A percentile compares a stretch with the other conserved stretches of the same genome.
Evolutionary conservation across 805 yeast species (phyloP).

Genomic region (Starmerella kuoi): DNA sequence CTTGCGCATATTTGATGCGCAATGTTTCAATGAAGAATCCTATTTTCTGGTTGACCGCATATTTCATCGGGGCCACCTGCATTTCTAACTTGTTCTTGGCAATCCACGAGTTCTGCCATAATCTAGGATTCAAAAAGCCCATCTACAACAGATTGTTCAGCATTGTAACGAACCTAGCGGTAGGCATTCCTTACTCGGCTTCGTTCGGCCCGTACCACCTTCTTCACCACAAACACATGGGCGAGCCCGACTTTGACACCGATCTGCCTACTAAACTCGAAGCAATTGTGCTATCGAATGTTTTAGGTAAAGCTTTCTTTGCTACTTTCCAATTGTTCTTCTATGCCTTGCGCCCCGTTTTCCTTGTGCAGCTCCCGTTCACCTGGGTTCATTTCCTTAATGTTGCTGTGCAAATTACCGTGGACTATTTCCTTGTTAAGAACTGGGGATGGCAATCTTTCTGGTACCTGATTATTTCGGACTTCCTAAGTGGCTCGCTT

Average conservation of each 20-base stretch:
- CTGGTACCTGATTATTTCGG: constrained; percentile 56
- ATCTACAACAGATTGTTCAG: constrained; percentile 65
- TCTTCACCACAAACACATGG: constrained; percentile 79
- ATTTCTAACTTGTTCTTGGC: constrained; percentile 76
- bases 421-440: constrained; percentile 46
- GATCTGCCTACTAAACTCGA: constrained; percentile 77
- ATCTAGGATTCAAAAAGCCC: constrained; percentile 70
- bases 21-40: constrained; percentile 41
- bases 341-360: constrained; percentile 84
- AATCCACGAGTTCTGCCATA: constrained; percentile 80
- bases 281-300: constrained; percentile 58
- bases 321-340: constrained; percentile 82
- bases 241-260: constrained; percentile 72
- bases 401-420: constrained; percentile 43
- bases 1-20: constrained; percentile 49
- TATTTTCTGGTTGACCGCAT: constrained; percentile 52
- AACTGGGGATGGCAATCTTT: constrained; percentile 55
- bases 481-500: constrained; percentile 79
- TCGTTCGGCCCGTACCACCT: constrained; percentile 84
- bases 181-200: constrained; percentile 83
- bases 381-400: constrained; percentile 66
- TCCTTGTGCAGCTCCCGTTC: constrained; percentile 60
- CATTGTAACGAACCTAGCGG: constrained; percentile 68
- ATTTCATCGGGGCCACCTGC: constrained; percentile 73
- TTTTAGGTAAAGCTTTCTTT: constrained; percentile 79